Base-by-base conservation (phyloP, 2,329 filamentous ascomycete species). In the Claviceps cyperi region DNA sequence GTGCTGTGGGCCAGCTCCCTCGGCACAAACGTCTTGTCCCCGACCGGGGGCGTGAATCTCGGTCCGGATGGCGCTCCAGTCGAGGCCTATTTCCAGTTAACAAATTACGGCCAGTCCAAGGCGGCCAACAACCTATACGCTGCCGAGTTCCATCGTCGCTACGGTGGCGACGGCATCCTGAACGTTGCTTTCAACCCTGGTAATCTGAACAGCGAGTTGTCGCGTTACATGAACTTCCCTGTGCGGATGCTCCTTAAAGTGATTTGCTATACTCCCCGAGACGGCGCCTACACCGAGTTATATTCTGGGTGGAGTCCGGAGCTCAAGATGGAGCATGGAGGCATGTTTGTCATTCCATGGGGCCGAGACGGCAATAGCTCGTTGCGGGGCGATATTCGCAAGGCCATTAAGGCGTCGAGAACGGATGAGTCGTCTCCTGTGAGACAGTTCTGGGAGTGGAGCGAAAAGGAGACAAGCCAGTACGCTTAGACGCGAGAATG, bases 211-310 rank as follows among this genome's bases (percentile, higher is more conserved):
- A 65, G 66, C 0, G 66, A 69, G 7, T 56, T 71, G n/a, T 61
- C 56, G 53, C 64, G 66, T 11, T 55, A 55, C 1, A 57, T 60
- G 48, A 56, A 56, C 2, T 13, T 58, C 0, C 9, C 57, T 0
- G 52, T 38, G 4, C 50, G 50, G 19, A 11, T 64, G 1, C 3
- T 37, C 4, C 49, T 52, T 3, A 55, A 53, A 5, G 50, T 57
- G 6, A 28, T 64, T 1, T 58, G 64, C 49, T 60, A 65, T 0
- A 49, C 51, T 17, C 17, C 59, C 0, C 50, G 65, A 11, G 58
- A 65, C 28, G 74, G 73, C 0, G 72, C 71, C 0, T 75, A 74
- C 55, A 73, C 73, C 0, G 66, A 71, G 51, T 55, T 77, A 1
- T 77, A 67, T 51, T 66, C 72, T 0, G 72, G 64, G 0, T 60